These are phyloP conservation scores for Ciborinia camelliae DNA, from an alignment of 2,329 filamentous ascomycete genomes.

Conservation along the genomic window DNA sequence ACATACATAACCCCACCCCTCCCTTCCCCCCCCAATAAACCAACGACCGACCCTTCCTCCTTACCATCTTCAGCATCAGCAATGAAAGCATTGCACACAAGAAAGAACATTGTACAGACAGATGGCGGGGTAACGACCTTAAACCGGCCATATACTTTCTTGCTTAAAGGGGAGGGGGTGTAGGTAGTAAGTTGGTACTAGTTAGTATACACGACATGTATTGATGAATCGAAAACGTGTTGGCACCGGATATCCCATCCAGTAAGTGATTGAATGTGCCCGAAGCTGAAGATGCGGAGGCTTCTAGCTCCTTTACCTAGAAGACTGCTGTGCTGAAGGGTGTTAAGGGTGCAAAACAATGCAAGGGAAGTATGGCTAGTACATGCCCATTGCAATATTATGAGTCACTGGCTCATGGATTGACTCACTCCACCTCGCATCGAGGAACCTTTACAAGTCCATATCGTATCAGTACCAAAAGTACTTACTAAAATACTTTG, in stretches of 20 bases:
- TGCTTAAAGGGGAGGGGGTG: not conserved
- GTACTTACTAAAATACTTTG: not conserved
- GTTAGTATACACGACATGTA: not conserved
- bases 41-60: no score
- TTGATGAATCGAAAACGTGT: not conserved
- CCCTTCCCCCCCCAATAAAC: no score
- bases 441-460: not conserved
- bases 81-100: no score
- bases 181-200: no score
- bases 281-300: not conserved
- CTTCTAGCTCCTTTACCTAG: not conserved
- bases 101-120: constrained; percentile 10
- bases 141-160: not conserved
- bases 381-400: not conserved
- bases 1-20: constrained; percentile 40
- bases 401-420: not conserved
- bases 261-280: not conserved
- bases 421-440: not conserved
- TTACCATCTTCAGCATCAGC: no score
- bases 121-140: constrained; percentile 3
- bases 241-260: not conserved
- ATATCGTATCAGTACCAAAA: not conserved
- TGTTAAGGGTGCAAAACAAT: not conserved
- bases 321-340: not conserved
- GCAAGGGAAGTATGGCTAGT: not conserved